Conservation (phyloP, 495 filamentous ascomycete genomes). For the Podospora australis region DNA sequence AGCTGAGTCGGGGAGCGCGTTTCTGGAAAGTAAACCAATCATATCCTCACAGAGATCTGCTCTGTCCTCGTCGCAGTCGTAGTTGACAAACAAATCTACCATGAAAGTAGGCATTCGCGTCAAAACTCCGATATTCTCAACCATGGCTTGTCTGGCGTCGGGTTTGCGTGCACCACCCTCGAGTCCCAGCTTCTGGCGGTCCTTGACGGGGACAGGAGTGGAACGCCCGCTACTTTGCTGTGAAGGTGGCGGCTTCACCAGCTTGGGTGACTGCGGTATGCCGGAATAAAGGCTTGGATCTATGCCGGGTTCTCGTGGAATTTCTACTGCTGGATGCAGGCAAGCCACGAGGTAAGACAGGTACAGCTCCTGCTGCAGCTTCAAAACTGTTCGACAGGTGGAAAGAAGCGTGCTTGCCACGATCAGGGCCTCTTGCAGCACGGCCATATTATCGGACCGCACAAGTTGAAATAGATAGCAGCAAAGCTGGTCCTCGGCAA, state of each 20-base stretch:
- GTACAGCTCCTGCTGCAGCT: slow-evolving; percentile 95
- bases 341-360: slow-evolving; percentile 91
- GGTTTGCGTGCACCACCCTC: slow-evolving; percentile 89
- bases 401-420: slow-evolving; percentile 86
- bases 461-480: slow-evolving; percentile 95
- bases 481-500: slow-evolving; percentile 92
- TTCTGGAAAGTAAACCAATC: slow-evolving; percentile 84
- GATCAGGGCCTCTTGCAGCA: slow-evolving; percentile 83
- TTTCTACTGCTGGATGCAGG: slow-evolving; percentile 84
- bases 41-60: slow-evolving; percentile 92
- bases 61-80: slow-evolving; percentile 92
- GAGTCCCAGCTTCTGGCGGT: slow-evolving; percentile 86
- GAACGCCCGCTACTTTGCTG: slow-evolving; percentile 74
- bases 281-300: slow-evolving; percentile 89
- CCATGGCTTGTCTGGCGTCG: slow-evolving; percentile 95
- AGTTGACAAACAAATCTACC: slow-evolving; percentile 94
- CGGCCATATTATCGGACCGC: slow-evolving; percentile 88
- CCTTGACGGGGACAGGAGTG: slow-evolving; percentile 89
- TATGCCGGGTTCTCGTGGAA: slow-evolving; percentile 83
- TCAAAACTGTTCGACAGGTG: slow-evolving; percentile 86
- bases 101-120: slow-evolving; percentile 89
- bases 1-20: slow-evolving; percentile 93
- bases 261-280: slow-evolving; percentile 82
- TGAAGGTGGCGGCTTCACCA: slow-evolving; percentile 75
- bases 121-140: slow-evolving; percentile 88